A percentile compares a stretch with the other conserved stretches of the same genome.
Evolutionary conservation across 2,329 filamentous ascomycete genomes (phyloP).

Genomic region (Alternaria alternata): DNA sequence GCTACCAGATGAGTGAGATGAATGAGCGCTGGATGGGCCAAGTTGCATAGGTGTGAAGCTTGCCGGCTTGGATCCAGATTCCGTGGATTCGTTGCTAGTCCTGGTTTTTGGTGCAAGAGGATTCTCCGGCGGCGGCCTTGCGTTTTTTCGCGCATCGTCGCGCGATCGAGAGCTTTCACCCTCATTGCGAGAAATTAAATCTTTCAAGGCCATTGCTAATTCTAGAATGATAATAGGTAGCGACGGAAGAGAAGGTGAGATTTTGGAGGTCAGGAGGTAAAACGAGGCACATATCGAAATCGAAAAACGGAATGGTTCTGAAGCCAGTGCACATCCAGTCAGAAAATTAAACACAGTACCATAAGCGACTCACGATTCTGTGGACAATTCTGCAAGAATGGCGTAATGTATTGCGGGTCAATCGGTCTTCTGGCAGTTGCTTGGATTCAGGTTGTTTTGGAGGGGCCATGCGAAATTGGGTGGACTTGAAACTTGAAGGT

Average conservation of each 20-base stretch:
- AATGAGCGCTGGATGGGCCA: not conserved
- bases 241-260: not conserved
- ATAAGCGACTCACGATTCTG: not conserved
- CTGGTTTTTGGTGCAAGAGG: not conserved
- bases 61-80: not conserved
- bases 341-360: not conserved
- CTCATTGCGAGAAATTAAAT: not conserved
- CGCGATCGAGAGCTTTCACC: not conserved
- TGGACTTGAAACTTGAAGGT: not conserved
- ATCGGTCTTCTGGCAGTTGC: not conserved
- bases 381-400: not conserved
- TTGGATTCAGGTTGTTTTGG: not conserved
- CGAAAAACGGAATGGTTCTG: not conserved
- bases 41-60: slow-evolving; percentile 16
- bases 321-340: not conserved
- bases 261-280: not conserved
- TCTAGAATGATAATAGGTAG: not conserved
- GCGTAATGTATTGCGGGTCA: not conserved
- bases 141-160: not conserved
- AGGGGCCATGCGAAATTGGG: not conserved
- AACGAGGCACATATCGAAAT: not conserved
- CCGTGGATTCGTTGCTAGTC: not conserved
- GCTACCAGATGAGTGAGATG: not conserved
- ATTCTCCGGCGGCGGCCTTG: not conserved
- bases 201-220: not conserved